Evolutionary conservation across 306 rosid species (phyloP).

Genomic region (Dalbergia oliveri): DNA sequence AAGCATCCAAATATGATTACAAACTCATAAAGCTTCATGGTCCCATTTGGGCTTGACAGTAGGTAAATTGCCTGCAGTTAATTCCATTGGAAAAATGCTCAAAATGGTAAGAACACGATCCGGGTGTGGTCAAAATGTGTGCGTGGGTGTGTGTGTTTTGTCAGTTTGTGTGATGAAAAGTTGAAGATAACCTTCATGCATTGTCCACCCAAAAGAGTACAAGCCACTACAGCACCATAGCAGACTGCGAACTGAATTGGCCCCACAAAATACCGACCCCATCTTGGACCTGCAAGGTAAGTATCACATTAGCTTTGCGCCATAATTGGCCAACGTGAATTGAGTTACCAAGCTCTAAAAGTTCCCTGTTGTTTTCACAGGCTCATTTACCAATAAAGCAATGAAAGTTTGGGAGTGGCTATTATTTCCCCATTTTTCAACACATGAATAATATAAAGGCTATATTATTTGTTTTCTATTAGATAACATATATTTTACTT

Average conservation of each 20-base stretch:
- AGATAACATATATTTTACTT: too few species aligned
- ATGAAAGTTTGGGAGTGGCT: too few species aligned
- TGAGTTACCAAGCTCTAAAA: too few species aligned
- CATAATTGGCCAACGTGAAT: too few species aligned
- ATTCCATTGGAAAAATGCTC: not conserved
- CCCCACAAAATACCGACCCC: constrained; percentile 79
- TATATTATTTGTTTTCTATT: too few species aligned
- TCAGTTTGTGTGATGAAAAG: not conserved
- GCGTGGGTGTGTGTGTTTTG: too few species aligned
- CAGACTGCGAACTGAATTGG: constrained; percentile 77
- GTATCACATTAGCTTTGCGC: not conserved
- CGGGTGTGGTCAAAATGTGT: not conserved
- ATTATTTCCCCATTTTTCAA: too few species aligned
- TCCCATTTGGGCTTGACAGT: constrained; percentile 64
- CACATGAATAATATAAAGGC: too few species aligned
- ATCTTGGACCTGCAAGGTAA: constrained; percentile 62
- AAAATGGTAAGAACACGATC: not conserved
- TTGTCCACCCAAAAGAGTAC: constrained; percentile 75
- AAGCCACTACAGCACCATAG: constrained; percentile 74
- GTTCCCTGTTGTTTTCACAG: too few species aligned
- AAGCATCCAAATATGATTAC: constrained; percentile 77
- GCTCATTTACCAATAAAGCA: too few species aligned
- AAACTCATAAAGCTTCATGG: constrained; percentile 71
- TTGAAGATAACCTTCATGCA: constrained; percentile 73
- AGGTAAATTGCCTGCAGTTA: constrained; percentile 66